phyloP scores from a whole-genome alignment of 2,329 filamentous ascomycete species.

The Ophiosphaerella narmari region DNA sequence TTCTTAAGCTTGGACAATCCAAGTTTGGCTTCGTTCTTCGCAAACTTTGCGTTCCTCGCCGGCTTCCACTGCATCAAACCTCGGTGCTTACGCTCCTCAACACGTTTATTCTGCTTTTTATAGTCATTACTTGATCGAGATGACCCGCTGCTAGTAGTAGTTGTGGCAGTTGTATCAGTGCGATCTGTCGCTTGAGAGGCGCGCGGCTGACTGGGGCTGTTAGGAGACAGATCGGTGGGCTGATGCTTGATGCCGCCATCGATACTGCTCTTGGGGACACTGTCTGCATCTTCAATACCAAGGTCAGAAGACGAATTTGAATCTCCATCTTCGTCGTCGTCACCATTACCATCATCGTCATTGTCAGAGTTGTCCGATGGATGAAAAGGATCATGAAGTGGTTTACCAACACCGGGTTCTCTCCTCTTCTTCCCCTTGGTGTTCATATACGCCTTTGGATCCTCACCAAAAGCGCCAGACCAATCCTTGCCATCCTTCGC shows the following conservation, averaged over 20 bases:
- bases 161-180: constrained; percentile 32
- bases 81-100: constrained; percentile 80
- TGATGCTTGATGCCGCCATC: constrained; percentile 30
- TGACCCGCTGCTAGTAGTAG: constrained; percentile 11
- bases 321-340: constrained; percentile 45
- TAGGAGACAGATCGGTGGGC: constrained; percentile 36
- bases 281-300: constrained; percentile 62
- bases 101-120: constrained; percentile 69
- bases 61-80: constrained; percentile 96
- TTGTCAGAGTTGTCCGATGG: constrained; percentile 51
- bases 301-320: constrained; percentile 56
- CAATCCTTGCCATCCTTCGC: constrained; percentile 81
- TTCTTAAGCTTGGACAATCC: constrained; percentile 76
- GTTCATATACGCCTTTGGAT: constrained; percentile 67
- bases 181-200: constrained; percentile 32
- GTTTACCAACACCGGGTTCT: constrained; percentile 60
- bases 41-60: constrained; percentile 82
- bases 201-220: constrained; percentile 18
- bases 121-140: constrained; percentile 59
- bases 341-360: constrained; percentile 44
- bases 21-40: constrained; percentile 83
- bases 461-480: constrained; percentile 82
- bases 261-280: constrained; percentile 20
- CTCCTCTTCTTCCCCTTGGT: constrained; percentile 57
- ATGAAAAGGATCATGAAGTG: constrained; percentile 57